Conservation (phyloP, 1,139 yeast species). For the Protomyces lactucae-debilis region DNA sequence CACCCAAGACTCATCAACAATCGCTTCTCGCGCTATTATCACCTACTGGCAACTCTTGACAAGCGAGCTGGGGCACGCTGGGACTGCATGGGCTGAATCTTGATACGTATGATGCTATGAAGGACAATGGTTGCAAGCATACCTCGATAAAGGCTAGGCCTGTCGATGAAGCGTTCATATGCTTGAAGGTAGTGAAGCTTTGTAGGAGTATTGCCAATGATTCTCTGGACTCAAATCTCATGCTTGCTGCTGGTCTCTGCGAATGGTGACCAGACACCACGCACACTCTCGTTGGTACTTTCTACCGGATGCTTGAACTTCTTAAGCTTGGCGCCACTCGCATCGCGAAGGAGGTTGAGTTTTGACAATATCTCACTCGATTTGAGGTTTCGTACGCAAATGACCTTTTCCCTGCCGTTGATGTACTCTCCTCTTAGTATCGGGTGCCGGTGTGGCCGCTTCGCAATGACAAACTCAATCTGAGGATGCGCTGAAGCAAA, state of each 20-base stretch:
- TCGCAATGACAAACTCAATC: slow-evolving; percentile 64
- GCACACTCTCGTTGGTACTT: slow-evolving; percentile 73
- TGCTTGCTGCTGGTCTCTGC: slow-evolving; percentile 43
- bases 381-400: slow-evolving; percentile 60
- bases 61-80: neutral
- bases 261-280: slow-evolving; percentile 98
- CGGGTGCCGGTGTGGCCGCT: slow-evolving; percentile 74
- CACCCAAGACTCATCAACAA: slow-evolving; percentile 7
- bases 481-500: slow-evolving; percentile 59
- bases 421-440: slow-evolving; percentile 63
- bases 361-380: slow-evolving; percentile 52
- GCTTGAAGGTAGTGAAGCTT: too few species aligned
- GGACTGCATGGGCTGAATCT: neutral
- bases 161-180: too few species aligned
- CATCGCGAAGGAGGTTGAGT: slow-evolving; percentile 52
- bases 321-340: slow-evolving; percentile 56
- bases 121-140: neutral
- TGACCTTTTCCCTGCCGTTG: slow-evolving; percentile 46
- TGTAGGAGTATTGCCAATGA: neutral
- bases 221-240: neutral
- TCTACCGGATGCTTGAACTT: slow-evolving; percentile 70
- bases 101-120: neutral
- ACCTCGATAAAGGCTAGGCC: too few species aligned
- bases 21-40: slow-evolving; percentile 16
- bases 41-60: neutral